phyloP scores from a whole-genome alignment of 768 basidiomycete species.

The Russula emetica region DNA sequence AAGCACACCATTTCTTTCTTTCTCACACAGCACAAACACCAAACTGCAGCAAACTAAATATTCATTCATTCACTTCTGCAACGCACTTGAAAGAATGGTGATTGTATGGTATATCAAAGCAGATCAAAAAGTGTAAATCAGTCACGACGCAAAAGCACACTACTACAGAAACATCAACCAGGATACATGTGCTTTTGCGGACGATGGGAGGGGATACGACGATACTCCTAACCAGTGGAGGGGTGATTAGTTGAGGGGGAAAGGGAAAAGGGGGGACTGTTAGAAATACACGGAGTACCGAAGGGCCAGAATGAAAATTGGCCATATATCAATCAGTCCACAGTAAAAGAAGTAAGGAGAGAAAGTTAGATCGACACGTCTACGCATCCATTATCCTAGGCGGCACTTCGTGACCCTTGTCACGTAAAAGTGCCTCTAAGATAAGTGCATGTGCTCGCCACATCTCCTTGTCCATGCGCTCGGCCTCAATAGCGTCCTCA shows the following conservation, averaged over 20 bases:
- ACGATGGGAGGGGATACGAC: slow-evolving; percentile 45
- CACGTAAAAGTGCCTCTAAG: slow-evolving; percentile 48
- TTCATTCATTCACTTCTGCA: neutral
- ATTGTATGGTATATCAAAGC: slow-evolving; percentile 16
- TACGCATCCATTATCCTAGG: slow-evolving; percentile 44
- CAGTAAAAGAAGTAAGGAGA: neutral
- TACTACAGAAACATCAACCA: slow-evolving; percentile 7
- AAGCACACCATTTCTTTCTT: neutral
- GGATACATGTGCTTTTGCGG: slow-evolving; percentile 11
- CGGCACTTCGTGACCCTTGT: slow-evolving; percentile 56
- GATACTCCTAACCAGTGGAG: slow-evolving; percentile 50
- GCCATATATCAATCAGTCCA: slow-evolving; percentile 27
- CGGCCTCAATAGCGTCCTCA: slow-evolving; percentile 50
- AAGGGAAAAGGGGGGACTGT: neutral
- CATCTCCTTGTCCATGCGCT: slow-evolving; percentile 55
- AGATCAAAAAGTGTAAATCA: slow-evolving; percentile 15
- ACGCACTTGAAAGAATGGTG: neutral
- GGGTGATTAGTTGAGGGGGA: slow-evolving; percentile 31
- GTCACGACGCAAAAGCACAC: slow-evolving; percentile 18
- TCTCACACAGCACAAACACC: neutral
- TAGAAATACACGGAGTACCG: slow-evolving; percentile 40
- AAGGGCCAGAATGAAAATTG: slow-evolving; percentile 35
- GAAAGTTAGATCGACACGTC: slow-evolving; percentile 5
- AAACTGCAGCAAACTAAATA: neutral
- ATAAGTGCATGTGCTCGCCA: slow-evolving; percentile 56